Percentiles rank a stretch among this genome's conserved stretches.
Conservation (phyloP, 345 rosid species). For the Tarenaya hassleriana region DNA sequence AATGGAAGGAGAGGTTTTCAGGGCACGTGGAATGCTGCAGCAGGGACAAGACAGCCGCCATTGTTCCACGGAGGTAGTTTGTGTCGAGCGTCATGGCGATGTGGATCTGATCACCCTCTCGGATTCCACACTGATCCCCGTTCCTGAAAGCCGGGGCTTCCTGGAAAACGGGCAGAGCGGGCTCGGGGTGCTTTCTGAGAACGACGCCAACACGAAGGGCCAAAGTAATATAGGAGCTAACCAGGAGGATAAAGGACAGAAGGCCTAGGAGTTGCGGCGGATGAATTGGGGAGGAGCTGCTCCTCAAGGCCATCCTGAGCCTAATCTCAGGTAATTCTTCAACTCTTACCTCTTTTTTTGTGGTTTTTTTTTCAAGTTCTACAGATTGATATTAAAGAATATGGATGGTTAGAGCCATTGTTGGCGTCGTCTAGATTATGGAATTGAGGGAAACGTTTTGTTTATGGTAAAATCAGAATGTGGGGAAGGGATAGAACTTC, state of each 20-base stretch:
- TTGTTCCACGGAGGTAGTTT: conserved; percentile 67
- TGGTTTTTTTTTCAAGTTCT: not conserved
- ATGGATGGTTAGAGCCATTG: conserved; percentile 31
- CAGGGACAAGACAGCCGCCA: conserved; percentile 58
- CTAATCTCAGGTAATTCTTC: conserved; percentile 27
- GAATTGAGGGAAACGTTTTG: conserved; percentile 18
- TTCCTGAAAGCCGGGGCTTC: conserved; percentile 56
- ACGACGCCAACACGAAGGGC: conserved; percentile 34
- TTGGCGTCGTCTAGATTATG: conserved; percentile 25
- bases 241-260: conserved; percentile 55
- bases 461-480: conserved; percentile 26
- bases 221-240: conserved; percentile 23
- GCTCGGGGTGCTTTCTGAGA: conserved; percentile 28
- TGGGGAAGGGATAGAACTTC: conserved; percentile 32
- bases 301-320: conserved; percentile 63
- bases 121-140: conserved; percentile 36
- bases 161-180: conserved; percentile 36
- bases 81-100: conserved; percentile 59
- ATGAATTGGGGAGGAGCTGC: conserved; percentile 22
- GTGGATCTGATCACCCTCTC: conserved; percentile 34
- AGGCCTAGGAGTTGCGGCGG: conserved; percentile 45
- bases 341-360: conserved; percentile 10
- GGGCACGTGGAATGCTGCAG: conserved; percentile 56
- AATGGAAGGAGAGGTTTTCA: conserved; percentile 58
- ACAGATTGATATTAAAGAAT: conserved; percentile 16